Base-by-base conservation (phyloP, 2,329 filamentous ascomycete genomes). In the Clarireedia hainanense region DNA sequence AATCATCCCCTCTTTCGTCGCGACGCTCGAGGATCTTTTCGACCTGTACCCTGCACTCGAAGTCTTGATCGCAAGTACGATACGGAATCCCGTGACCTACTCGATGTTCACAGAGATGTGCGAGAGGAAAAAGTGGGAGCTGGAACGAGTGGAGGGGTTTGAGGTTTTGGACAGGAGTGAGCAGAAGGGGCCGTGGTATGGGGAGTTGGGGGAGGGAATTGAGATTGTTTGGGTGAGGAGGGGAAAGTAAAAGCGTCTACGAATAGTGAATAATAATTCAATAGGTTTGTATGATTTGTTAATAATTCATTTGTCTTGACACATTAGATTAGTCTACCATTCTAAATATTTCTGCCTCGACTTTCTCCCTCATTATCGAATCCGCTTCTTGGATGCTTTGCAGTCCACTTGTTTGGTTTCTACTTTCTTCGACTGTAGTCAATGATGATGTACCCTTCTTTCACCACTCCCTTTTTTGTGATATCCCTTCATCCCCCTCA, bases 11-110 rank as follows among this genome's bases (percentile, higher is more conserved):
- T 74, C 80, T 1, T 74, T 92, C 24, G 75, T 88, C 2, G 77
- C 75, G 3, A 90, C 87, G 3, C 68, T 91, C 51, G 71, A 76
- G 34, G 78, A 85, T 50, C 72, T 90, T 12, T 80, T 87, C 49
- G 73, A 73, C 1, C 65, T 83, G 53, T 80, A 81, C 59, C 78
- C 81, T 2, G 65, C 67, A 0, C 73, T 83, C 14, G 72, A 79
- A 47, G 79, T 88, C 37, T 72, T 90, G 47, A 84, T 91, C 57
- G 79, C 86, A 4, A 84, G 84, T 17, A 85, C 87, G 0, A 79
- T 91, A 60, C 77, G 89, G 58, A 91, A 91, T 63, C 74, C 77
- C 57, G 74, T 80, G 57, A 91, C 88, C 0, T 88, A 88, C 64
- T 75, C 80, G 58, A 74, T 74, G 5, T 91, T 91, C 67, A 65